A percentile compares a stretch with the other conserved stretches of the same genome.
Conservation (phyloP, 352 stramenopile genomes). For the Globisporangium spiculum region DNA sequence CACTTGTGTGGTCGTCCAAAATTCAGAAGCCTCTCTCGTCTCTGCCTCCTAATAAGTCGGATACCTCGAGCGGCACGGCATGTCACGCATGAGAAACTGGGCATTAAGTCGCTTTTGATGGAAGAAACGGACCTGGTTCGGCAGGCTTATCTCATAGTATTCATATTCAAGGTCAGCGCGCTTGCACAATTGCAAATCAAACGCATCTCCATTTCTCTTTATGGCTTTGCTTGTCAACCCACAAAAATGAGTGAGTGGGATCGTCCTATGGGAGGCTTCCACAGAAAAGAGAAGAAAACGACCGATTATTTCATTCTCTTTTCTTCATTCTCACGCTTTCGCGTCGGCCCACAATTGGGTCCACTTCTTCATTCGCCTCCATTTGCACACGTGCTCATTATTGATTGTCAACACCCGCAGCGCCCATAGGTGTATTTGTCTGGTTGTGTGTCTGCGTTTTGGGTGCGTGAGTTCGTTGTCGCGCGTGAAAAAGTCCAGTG, state of each 20-base stretch:
- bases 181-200: not conserved
- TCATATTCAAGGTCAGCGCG: not conserved
- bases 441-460: not conserved
- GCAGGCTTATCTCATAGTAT: not conserved
- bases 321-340: not conserved
- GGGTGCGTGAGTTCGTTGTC: not conserved
- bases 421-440: not conserved
- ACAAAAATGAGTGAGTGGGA: not conserved
- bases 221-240: not conserved
- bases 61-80: not conserved
- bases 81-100: not conserved
- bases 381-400: not conserved
- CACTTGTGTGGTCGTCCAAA: not conserved
- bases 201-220: not conserved
- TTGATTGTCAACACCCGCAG: not conserved
- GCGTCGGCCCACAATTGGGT: not conserved
- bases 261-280: not conserved
- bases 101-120: not conserved
- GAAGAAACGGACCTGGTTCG: not conserved
- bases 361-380: not conserved
- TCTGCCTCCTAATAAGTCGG: constrained; percentile 1
- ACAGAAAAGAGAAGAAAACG: not conserved
- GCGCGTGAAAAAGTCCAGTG: constrained; percentile 1
- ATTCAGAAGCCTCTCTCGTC: not conserved
- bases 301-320: not conserved